phyloP scores from a whole-genome alignment of 331 rosid genomes.

The Arachis monticola region DNA sequence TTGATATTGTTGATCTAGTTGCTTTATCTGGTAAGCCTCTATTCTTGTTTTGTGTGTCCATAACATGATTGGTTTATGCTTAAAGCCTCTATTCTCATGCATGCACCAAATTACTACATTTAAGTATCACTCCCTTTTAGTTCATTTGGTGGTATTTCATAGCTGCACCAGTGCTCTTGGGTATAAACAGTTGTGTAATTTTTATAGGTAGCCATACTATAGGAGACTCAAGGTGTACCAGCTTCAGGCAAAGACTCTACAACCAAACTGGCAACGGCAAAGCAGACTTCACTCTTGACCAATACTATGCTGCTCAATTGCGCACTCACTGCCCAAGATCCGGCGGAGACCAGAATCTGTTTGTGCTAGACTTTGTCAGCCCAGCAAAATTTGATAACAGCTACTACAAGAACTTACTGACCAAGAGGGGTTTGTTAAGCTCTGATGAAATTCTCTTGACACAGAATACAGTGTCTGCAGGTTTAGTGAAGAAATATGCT shows the following conservation, averaged over 20 bases:
- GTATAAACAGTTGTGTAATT: slow-evolving; percentile 4
- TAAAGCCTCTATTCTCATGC: neutral
- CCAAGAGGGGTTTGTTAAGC: slow-evolving; percentile 70
- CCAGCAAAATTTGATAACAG: slow-evolving; percentile 82
- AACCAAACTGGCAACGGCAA: slow-evolving; percentile 86
- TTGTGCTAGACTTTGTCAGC: slow-evolving; percentile 73
- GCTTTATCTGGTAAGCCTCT: slow-evolving; percentile 71
- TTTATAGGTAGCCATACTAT: slow-evolving; percentile 89
- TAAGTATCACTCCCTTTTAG: neutral
- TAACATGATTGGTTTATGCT: neutral
- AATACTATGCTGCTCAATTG: slow-evolving; percentile 63
- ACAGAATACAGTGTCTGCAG: slow-evolving; percentile 56
- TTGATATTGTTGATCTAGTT: slow-evolving; percentile 82
- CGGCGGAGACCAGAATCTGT: slow-evolving; percentile 88
- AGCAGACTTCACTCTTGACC: slow-evolving; percentile 72
- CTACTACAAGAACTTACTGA: slow-evolving; percentile 84
- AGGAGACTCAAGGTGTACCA: slow-evolving; percentile 83
- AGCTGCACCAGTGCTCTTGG: neutral
- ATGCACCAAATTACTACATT: neutral
- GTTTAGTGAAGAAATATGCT: slow-evolving; percentile 75
- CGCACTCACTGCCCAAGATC: slow-evolving; percentile 74
- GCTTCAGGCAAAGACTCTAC: slow-evolving; percentile 95
- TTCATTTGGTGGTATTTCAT: neutral
- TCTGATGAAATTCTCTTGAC: slow-evolving; percentile 88
- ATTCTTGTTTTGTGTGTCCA: slow-evolving; percentile 13